Base-by-base conservation (phyloP, 78 protist genomes). In the Bigelowiella natans region DNA sequence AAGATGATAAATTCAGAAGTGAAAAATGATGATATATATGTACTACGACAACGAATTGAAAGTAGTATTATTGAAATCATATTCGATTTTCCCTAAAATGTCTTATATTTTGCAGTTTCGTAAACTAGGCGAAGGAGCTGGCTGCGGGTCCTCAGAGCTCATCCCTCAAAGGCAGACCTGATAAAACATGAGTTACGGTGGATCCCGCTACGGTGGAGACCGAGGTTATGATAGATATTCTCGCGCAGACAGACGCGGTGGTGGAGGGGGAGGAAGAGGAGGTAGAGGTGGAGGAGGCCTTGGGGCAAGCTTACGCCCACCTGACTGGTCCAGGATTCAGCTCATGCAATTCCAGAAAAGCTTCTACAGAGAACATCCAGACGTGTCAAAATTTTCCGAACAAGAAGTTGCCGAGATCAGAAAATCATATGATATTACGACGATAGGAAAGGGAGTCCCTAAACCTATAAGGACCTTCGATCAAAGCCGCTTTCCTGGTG, bases 281-380 rank as follows among this genome's bases (percentile, higher is more conserved):
- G 86, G 86, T 26, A 34, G 86, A 18, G 3, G 86, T 2, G 3
- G 86, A 11, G 86, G 86, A 29, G 86, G 86, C 2, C 86, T 83
- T 2, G 86, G 86, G 3, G 86, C 86, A 2, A 83, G 29, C 29
- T 11, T 83, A 34, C 28, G 29, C 11, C 11, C 86, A 26, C 11
- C 29, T 28, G 86, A 83, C 86, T 83, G 86, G 86, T 83, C 86
- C 11, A 29, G 29, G 7, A 28, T 83, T 18, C 86, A 83, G 29
- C 86, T 83, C 28, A 34, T 11, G 86, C 11, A 29, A 34, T 83
- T 83, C 86, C 86, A 83, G 86, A 83, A 83, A 28, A 28, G 38
- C 38, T 87, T 87, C 11, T 87, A 87, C 38, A 26, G 37, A 2
- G 89, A 87, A 40, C 89, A 87, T 30, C 89, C 89, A 29, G 40